Base-by-base conservation (phyloP, 139 green algal species). In the Coelastrella sp. region DNA sequence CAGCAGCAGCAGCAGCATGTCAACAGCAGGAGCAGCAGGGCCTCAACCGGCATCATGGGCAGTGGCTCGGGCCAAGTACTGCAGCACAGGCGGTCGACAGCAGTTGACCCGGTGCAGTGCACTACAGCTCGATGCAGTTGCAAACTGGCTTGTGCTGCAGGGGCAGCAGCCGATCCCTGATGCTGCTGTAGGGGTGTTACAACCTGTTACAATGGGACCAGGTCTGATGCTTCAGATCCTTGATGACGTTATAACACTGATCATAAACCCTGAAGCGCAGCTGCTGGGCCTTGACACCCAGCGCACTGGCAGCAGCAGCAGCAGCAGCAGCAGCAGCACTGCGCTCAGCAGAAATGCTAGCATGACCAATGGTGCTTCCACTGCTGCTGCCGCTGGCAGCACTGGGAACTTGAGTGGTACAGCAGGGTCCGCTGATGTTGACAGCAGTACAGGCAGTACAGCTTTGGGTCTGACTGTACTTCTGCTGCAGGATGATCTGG, bases 131-230 rank as follows among this genome's bases (percentile, higher is more conserved):
- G 17, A 24, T 57, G 73, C 75, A 20, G 14, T 90, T 9, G 86
- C 73, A 9, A 25, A 17, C 24, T 90, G 75, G 60, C 58, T 90
- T 12, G 75, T 74, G 59, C 57, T 83, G 73, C 17, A 49, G 24
- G 57, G 56, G 58, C 86, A 82, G 74, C 86, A 90, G 86, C 86
- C 86, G n/a, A 12, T 90, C 24, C 25, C 86, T 56, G 86, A 59
- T 11, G 75, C 73, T 19, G 86, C 74, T 17, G 60, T 90, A 7
- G 86, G 86, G 74, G 15, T 10, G 25, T 70, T 90, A 60, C 86
- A 83, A 19, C 74, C 60, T 58, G 49, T 90, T 68, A 49, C 25
- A n/a, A 74, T 90, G 60, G 73, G 73, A 8, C 58, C 73, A 14
- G 86, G 73, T 0, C 60, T 83, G 60, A 78, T 60, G 59, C 59